Evolutionary conservation across 1,284 basidiomycete genomes (phyloP).

Genomic region (Boletus mariae): DNA sequence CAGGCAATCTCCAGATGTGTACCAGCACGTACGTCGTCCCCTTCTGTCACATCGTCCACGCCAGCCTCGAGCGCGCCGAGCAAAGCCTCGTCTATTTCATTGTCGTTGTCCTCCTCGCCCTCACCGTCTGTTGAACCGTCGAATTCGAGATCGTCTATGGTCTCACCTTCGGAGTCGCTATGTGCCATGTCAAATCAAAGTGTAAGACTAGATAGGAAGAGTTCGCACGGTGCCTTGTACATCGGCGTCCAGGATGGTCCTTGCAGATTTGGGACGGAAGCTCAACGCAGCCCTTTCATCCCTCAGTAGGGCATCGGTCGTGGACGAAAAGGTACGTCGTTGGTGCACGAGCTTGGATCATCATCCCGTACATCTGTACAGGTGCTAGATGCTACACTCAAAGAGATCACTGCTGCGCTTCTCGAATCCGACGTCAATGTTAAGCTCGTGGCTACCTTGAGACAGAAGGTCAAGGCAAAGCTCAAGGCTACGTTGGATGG

Average conservation of each 20-base stretch:
- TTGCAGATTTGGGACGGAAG: conserved; percentile 92
- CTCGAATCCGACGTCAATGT: conserved; percentile 99
- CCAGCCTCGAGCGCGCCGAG: conserved; percentile 48
- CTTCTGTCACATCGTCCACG: conserved; percentile 59
- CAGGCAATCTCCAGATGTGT: neutral
- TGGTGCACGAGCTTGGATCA: conserved; percentile 11
- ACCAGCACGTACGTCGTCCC: conserved; percentile 51
- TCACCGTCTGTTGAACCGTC: conserved; percentile 48
- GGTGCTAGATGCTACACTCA: conserved; percentile 93
- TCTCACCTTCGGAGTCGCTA: conserved; percentile 66
- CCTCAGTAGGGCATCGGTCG: conserved; percentile 78
- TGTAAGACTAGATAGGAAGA: neutral
- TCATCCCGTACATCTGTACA: conserved; percentile 45
- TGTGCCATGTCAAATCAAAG: conserved; percentile 40
- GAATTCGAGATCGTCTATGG: conserved; percentile 52
- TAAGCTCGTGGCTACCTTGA: conserved; percentile 85
- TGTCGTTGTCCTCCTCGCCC: conserved; percentile 42
- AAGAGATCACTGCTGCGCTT: conserved; percentile 92
- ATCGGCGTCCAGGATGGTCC: conserved; percentile 69
- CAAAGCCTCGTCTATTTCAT: conserved; percentile 51
- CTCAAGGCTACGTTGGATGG: conserved; percentile 75
- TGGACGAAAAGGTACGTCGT: conserved; percentile 79
- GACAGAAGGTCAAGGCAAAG: conserved; percentile 87
- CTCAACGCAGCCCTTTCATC: conserved; percentile 93
- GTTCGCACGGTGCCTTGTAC: conserved; percentile 29